Percentiles rank a stretch among this genome's conserved stretches.
Evolutionary conservation across 768 basidiomycete species (phyloP).

Genomic region (Suillus ampliporus): DNA sequence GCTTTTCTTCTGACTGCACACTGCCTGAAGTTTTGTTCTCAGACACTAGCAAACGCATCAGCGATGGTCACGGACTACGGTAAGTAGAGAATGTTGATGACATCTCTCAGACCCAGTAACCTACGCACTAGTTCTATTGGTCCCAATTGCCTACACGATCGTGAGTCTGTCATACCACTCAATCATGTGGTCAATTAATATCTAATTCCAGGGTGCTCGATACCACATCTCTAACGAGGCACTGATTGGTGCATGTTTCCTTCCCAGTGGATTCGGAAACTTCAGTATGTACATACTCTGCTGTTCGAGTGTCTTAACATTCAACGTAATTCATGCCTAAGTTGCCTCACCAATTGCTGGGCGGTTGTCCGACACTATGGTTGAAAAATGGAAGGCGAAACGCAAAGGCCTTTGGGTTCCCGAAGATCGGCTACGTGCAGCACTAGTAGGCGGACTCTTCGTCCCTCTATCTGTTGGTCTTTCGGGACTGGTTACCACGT

Average conservation of each 20-base stretch:
- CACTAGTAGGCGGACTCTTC: conserved; percentile 46
- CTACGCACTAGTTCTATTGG: conserved; percentile 40
- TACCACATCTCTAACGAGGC: conserved; percentile 64
- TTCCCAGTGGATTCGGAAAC: conserved; percentile 65
- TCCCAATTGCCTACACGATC: conserved; percentile 65
- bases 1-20: not conserved
- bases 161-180: conserved; percentile 38
- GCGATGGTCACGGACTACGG: conserved; percentile 48
- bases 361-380: conserved; percentile 54
- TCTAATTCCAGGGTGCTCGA: conserved; percentile 47
- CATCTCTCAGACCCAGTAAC: not conserved
- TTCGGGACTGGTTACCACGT: conserved; percentile 52
- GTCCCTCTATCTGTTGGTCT: conserved; percentile 55
- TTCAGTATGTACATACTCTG: conserved; percentile 47
- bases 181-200: not conserved
- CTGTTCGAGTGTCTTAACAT: not conserved
- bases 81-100: conserved; percentile 23
- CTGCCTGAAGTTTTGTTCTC: not conserved
- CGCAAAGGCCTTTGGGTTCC: conserved; percentile 34
- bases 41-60: conserved; percentile 41
- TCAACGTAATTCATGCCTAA: conserved; percentile 22
- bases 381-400: conserved; percentile 49
- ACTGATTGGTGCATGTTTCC: conserved; percentile 62
- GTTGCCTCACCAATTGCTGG: conserved; percentile 65
- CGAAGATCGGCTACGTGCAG: conserved; percentile 40